phyloP scores from a whole-genome alignment of 2,329 filamentous ascomycete genomes.

The Arthrobotrys pseudoclavata region DNA sequence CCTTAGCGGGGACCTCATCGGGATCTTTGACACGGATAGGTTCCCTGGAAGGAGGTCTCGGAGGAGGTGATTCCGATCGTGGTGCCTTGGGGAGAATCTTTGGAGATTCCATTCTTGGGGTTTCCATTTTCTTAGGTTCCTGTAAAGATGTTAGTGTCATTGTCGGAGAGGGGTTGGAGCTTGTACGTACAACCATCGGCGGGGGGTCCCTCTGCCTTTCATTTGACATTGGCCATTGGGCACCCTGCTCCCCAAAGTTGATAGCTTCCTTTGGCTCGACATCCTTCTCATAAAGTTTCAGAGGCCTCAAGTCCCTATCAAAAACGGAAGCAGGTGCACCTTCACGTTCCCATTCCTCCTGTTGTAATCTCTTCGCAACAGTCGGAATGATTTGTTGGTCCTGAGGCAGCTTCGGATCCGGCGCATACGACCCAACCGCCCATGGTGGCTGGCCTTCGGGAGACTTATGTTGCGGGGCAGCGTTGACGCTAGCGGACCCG shows the following conservation, averaged over 20 bases:
- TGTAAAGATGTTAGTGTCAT: slow-evolving; percentile 11
- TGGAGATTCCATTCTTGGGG: slow-evolving; percentile 20
- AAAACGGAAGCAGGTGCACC: slow-evolving; percentile 87
- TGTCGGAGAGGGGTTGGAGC: neutral
- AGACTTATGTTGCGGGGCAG: slow-evolving; percentile 72
- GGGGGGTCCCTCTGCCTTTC: slow-evolving; percentile 54
- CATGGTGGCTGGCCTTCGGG: slow-evolving; percentile 96
- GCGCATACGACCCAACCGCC: slow-evolving; percentile 94
- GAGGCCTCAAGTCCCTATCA: slow-evolving; percentile 85
- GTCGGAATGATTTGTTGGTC: slow-evolving; percentile 97
- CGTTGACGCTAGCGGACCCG: slow-evolving; percentile 70
- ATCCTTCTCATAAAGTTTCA: slow-evolving; percentile 75
- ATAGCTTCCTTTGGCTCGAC: slow-evolving; percentile 63
- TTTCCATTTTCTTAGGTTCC: slow-evolving; percentile 32
- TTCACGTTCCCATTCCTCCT: slow-evolving; percentile 95
- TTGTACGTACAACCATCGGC: slow-evolving; percentile 51
- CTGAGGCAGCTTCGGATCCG: slow-evolving; percentile 90
- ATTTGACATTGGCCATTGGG: slow-evolving; percentile 50
- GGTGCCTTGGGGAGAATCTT: slow-evolving; percentile 26
- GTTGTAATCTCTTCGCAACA: slow-evolving; percentile 88
- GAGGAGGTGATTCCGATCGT: slow-evolving; percentile 27
- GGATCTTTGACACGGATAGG: slow-evolving; percentile 59
- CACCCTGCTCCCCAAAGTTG: slow-evolving; percentile 50
- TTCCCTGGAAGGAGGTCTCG: slow-evolving; percentile 41
- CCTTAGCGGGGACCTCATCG: slow-evolving; percentile 34